Evolutionary conservation across 2,329 filamentous ascomycete genomes (phyloP).

Genomic region (Colletotrichum sp.): DNA sequence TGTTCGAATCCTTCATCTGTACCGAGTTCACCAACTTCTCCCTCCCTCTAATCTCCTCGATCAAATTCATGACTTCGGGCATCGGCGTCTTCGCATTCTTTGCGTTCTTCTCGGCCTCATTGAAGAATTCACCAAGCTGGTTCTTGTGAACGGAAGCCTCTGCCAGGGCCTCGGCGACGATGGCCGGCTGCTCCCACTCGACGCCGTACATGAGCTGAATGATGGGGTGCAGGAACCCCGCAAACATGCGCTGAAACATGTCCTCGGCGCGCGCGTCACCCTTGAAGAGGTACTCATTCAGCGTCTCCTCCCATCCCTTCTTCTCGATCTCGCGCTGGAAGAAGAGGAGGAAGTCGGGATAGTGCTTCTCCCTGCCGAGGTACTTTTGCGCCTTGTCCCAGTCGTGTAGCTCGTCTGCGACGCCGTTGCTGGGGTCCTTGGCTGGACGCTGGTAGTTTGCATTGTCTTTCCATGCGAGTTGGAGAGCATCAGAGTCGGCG

Average conservation of each 20-base stretch:
- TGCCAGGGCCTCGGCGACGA: constrained; percentile 81
- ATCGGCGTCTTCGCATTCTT: constrained; percentile 31
- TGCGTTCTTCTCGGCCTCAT: constrained; percentile 54
- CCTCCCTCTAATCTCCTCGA: constrained; percentile 63
- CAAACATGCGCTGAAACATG: constrained; percentile 72
- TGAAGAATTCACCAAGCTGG: constrained; percentile 60
- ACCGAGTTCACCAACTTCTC: constrained; percentile 59
- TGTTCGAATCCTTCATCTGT: constrained; percentile 61
- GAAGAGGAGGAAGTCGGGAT: constrained; percentile 77
- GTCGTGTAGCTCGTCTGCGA: constrained; percentile 61
- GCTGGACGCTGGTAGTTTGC: constrained; percentile 67
- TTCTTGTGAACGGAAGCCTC: constrained; percentile 74
- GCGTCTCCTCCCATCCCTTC: constrained; percentile 62
- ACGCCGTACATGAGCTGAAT: constrained; percentile 87
- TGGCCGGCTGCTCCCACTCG: constrained; percentile 81
- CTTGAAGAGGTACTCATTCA: constrained; percentile 73
- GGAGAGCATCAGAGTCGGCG: constrained; percentile 63
- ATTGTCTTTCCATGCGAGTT: constrained; percentile 70
- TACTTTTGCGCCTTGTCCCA: constrained; percentile 60
- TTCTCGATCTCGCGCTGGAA: constrained; percentile 77
- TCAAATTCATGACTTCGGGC: constrained; percentile 59
- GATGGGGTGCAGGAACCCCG: constrained; percentile 76
- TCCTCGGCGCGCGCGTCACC: constrained; percentile 69
- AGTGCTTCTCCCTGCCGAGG: constrained; percentile 67
- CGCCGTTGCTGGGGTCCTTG: constrained; percentile 47